Conservation (phyloP, 2,329 filamentous ascomycete species). For the Beauveria sp. region DNA sequence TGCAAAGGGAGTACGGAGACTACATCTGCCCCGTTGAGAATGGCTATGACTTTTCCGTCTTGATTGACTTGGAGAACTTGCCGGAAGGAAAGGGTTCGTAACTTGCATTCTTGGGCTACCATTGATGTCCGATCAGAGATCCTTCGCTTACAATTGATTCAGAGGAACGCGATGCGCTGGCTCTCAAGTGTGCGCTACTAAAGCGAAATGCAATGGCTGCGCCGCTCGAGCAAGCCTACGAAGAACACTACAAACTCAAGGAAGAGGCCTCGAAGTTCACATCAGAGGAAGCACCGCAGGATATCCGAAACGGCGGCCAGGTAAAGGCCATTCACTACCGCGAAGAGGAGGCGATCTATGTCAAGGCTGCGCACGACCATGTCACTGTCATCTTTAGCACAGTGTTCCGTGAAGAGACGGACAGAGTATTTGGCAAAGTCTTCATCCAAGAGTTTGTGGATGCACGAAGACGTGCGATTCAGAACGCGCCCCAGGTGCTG, state of each 20-base stretch:
- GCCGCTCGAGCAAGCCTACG: constrained; percentile 93
- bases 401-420: constrained; percentile 94
- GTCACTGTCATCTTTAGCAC: constrained; percentile 99
- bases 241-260: constrained; percentile 78
- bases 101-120: not conserved
- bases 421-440: constrained; percentile 94
- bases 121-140: not conserved
- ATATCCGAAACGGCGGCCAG: constrained; percentile 78
- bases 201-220: constrained; percentile 99
- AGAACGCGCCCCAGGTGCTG: constrained; percentile 95
- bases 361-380: constrained; percentile 94
- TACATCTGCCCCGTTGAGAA: constrained; percentile 83
- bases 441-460: constrained; percentile 99
- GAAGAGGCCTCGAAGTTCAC: constrained; percentile 90
- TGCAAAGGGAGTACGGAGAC: constrained; percentile 88
- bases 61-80: constrained; percentile 80
- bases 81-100: constrained; percentile 65
- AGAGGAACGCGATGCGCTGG: constrained; percentile 81
- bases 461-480: constrained; percentile 85
- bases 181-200: constrained; percentile 78
- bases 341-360: constrained; percentile 97
- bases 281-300: constrained; percentile 87
- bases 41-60: constrained; percentile 92
- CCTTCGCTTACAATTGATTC: constrained; percentile 12
- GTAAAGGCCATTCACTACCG: constrained; percentile 97